A percentile compares a stretch with the other conserved stretches of the same genome.
Conservation (phyloP, 495 filamentous ascomycete genomes). For the Neurospora tetraspora region DNA sequence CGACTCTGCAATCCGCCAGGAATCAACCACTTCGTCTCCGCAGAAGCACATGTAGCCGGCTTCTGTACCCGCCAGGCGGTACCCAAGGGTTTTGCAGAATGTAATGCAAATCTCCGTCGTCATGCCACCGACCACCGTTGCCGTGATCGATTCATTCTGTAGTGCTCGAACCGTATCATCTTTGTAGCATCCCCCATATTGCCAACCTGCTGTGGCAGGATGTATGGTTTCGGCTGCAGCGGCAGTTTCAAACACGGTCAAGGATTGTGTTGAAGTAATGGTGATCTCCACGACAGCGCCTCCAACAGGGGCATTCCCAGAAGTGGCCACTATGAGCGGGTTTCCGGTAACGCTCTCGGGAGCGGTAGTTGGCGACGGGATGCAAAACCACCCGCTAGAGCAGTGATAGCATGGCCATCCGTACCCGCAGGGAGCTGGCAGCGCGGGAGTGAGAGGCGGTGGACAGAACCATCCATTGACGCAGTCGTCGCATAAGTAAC, state of each 20-base stretch:
- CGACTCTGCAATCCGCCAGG: slow-evolving; percentile 23
- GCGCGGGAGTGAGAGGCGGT: slow-evolving; percentile 28
- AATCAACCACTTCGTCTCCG: slow-evolving; percentile 35
- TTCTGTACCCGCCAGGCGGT: slow-evolving; percentile 48
- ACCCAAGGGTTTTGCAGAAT: slow-evolving; percentile 38
- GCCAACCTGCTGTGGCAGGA: slow-evolving; percentile 32
- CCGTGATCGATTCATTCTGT: slow-evolving; percentile 23
- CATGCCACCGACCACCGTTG: slow-evolving; percentile 23
- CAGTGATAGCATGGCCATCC: slow-evolving; percentile 34
- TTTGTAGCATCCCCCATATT: slow-evolving; percentile 49
- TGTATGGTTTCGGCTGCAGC: slow-evolving; percentile 10
- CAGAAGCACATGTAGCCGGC: slow-evolving; percentile 53
- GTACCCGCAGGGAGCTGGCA: slow-evolving; percentile 31
- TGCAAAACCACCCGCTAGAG: slow-evolving; percentile 31
- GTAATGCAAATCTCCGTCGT: slow-evolving; percentile 47
- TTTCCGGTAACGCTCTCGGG: slow-evolving; percentile 3
- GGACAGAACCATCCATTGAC: slow-evolving; percentile 35
- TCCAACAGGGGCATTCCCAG: not conserved
- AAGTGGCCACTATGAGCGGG: not conserved
- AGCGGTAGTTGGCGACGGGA: slow-evolving; percentile 15
- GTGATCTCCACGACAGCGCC: not conserved
- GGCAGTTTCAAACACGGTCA: slow-evolving; percentile 1
- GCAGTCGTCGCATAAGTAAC: slow-evolving; percentile 33
- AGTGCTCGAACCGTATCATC: slow-evolving; percentile 39
- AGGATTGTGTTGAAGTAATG: not conserved